Conservation (phyloP, 129 eudicot species). For the Solidago caesia region DNA sequence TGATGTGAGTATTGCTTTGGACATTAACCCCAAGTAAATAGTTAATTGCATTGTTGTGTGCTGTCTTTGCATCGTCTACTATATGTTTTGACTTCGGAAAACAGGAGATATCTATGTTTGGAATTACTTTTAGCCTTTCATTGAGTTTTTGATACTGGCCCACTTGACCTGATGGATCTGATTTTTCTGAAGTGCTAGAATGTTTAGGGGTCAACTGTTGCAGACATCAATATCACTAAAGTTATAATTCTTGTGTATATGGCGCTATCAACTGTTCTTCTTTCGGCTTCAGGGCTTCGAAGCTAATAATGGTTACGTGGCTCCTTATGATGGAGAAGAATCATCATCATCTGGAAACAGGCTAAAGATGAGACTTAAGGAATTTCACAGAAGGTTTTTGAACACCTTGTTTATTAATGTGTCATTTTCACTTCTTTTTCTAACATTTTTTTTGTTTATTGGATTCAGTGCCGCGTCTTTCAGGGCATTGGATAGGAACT, state of each 20-base stretch:
- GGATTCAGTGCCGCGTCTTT: constrained; percentile 78
- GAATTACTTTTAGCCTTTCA: no score
- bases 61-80: neutral
- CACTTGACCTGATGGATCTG: neutral
- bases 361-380: constrained; percentile 89
- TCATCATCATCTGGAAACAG: constrained; percentile 76
- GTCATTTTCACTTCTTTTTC: constrained; percentile 15
- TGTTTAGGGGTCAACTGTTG: neutral
- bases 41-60: neutral
- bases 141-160: neutral
- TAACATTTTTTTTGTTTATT: constrained; percentile 1
- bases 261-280: neutral
- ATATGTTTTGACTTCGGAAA: neutral
- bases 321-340: constrained; percentile 65
- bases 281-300: constrained; percentile 59
- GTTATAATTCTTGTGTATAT: no score
- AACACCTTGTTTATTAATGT: neutral
- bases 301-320: constrained; percentile 62
- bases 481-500: constrained; percentile 84
- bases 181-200: neutral
- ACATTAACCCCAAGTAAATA: neutral
- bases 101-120: neutral
- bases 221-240: neutral
- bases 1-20: constrained; percentile 60
- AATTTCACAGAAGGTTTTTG: constrained; percentile 76